Conservation (phyloP, 2,329 filamentous ascomycete genomes). For the Diplocarpon rosae region DNA sequence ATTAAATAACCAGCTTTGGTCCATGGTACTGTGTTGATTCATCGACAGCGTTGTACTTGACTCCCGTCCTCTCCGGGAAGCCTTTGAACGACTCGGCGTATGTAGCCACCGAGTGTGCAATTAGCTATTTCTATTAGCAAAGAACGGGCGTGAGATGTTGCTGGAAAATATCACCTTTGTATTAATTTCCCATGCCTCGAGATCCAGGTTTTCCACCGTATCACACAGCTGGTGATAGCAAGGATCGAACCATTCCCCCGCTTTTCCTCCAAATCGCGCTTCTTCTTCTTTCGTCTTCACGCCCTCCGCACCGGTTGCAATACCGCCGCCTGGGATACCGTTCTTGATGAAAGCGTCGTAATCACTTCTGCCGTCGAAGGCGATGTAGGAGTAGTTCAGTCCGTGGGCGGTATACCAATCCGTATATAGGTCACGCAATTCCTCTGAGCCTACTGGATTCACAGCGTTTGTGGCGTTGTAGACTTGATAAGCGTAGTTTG, state of each 20-base stretch:
- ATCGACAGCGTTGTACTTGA: constrained; percentile 24
- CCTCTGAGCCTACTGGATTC: constrained; percentile 59
- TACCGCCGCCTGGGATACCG: constrained; percentile 63
- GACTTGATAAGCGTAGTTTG: constrained; percentile 56
- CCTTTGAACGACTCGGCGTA: constrained; percentile 55
- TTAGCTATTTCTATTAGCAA: constrained; percentile 34
- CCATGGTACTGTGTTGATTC: constrained; percentile 37
- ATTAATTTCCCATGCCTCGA: constrained; percentile 50
- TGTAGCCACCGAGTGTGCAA: constrained; percentile 63
- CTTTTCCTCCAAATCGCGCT: constrained; percentile 58
- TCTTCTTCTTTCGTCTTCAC: constrained; percentile 60
- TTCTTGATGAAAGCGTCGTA: constrained; percentile 67
- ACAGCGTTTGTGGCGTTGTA: constrained; percentile 62
- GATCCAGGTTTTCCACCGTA: constrained; percentile 44
- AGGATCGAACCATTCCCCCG: constrained; percentile 47
- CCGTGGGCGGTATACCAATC: constrained; percentile 53
- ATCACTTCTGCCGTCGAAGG: constrained; percentile 70
- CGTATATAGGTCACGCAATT: constrained; percentile 57
- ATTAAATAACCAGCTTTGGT: constrained; percentile 36
- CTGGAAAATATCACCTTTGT: constrained; percentile 38
- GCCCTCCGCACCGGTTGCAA: constrained; percentile 68
- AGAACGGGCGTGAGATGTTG: background rate
- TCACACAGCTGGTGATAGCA: constrained; percentile 55
- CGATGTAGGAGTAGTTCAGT: constrained; percentile 57
- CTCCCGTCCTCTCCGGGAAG: constrained; percentile 44